Evolutionary conservation across 2,329 filamentous ascomycete species (phyloP).

Genomic region (Sporothrix brasiliensis): DNA sequence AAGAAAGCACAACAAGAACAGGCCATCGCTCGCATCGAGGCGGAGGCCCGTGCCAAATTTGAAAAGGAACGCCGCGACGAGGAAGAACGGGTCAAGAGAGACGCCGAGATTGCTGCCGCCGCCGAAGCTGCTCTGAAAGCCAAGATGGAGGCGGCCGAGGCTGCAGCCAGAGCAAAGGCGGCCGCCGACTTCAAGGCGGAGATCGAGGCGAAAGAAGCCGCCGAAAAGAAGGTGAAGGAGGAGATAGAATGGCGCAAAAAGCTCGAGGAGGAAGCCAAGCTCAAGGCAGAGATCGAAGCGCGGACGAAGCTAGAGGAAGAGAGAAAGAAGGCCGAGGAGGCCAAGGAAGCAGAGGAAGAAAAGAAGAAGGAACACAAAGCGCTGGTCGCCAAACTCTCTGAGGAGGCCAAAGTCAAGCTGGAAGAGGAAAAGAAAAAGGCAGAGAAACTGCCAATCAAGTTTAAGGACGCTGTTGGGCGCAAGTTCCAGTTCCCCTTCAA

Average conservation of each 20-base stretch:
- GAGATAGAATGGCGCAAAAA: slow-evolving; percentile 51
- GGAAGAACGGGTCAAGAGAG: slow-evolving; percentile 47
- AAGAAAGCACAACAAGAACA: slow-evolving; percentile 42
- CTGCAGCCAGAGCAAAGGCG: slow-evolving; percentile 47
- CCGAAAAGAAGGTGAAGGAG: slow-evolving; percentile 40
- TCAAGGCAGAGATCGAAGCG: slow-evolving; percentile 49
- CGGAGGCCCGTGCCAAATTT: slow-evolving; percentile 44
- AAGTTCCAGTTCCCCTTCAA: slow-evolving; percentile 93
- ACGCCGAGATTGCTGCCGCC: slow-evolving; percentile 55
- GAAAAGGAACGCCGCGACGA: slow-evolving; percentile 48
- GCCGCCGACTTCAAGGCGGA: slow-evolving; percentile 47
- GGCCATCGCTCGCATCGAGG: slow-evolving; percentile 43
- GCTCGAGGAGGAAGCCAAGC: slow-evolving; percentile 51
- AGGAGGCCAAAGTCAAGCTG: slow-evolving; percentile 52
- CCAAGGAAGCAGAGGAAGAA: slow-evolving; percentile 49
- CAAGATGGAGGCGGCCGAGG: slow-evolving; percentile 53
- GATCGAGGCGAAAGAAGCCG: slow-evolving; percentile 42
- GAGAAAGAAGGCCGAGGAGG: slow-evolving; percentile 51
- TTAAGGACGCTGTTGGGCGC: slow-evolving; percentile 87
- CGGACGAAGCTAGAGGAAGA: slow-evolving; percentile 53
- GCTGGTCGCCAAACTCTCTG: slow-evolving; percentile 54
- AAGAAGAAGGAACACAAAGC: slow-evolving; percentile 61
- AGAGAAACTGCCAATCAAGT: slow-evolving; percentile 76
- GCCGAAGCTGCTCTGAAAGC: slow-evolving; percentile 38
- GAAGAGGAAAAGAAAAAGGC: slow-evolving; percentile 53